Conservation (phyloP, 805 yeast species). For the Candida piceae region DNA sequence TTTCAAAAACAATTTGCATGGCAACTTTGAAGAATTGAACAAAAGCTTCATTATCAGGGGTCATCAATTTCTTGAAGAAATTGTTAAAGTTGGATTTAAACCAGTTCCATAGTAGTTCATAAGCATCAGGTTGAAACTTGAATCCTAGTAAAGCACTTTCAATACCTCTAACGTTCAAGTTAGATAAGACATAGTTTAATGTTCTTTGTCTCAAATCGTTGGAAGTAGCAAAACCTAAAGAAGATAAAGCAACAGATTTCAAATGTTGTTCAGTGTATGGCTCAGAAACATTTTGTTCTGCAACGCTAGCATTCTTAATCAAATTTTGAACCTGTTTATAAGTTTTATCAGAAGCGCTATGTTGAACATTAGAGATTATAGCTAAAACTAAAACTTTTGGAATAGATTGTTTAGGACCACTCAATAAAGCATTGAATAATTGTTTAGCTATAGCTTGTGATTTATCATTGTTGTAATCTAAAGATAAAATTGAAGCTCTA, state of each 20-base stretch:
- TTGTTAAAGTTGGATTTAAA: constrained; percentile 44
- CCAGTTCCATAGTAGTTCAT: constrained; percentile 50
- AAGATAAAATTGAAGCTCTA: constrained; percentile 38
- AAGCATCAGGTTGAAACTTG: constrained; percentile 31
- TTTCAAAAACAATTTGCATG: constrained; percentile 35
- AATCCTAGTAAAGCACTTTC: constrained; percentile 58
- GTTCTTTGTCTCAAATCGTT: constrained; percentile 46
- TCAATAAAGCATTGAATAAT: constrained; percentile 44
- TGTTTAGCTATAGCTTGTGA: constrained; percentile 32
- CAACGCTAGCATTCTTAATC: constrained; percentile 44
- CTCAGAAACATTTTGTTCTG: constrained; percentile 33
- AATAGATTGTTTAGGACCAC: constrained; percentile 46
- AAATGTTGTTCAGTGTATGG: constrained; percentile 30
- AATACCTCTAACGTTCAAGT: constrained; percentile 49
- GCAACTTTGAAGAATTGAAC: constrained; percentile 43
- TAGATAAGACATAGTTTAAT: constrained; percentile 51
- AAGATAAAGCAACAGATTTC: constrained; percentile 51
- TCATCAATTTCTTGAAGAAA: constrained; percentile 46
- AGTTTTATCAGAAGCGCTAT: constrained; percentile 35
- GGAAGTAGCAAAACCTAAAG: constrained; percentile 46
- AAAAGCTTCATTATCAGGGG: constrained; percentile 34
- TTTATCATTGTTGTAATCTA: constrained; percentile 29
- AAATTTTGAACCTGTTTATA: constrained; percentile 57
- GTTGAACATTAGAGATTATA: constrained; percentile 29
- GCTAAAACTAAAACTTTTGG: constrained; percentile 49